These are phyloP conservation scores for Teunomyces kruisii DNA, from an alignment of 805 yeast genomes.

Conservation along the genomic window DNA sequence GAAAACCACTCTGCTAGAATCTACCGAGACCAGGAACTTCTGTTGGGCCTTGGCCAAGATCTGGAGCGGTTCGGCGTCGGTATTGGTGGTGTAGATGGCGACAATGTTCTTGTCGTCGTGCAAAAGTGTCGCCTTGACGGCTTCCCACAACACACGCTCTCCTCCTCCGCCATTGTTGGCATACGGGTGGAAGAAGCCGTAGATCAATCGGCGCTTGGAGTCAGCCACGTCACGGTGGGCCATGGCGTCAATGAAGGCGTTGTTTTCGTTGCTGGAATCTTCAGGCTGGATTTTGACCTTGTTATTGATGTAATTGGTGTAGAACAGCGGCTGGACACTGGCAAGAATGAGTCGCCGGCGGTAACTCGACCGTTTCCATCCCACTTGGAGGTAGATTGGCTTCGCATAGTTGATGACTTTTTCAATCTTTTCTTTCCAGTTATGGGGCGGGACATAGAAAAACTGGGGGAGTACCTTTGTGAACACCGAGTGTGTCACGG, in stretches of 20 bases:
- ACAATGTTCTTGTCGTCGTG: slow-evolving; percentile 51
- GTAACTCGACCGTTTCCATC: slow-evolving; percentile 37
- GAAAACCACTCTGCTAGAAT: slow-evolving; percentile 55
- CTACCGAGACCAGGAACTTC: slow-evolving; percentile 56
- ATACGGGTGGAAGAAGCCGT: slow-evolving; percentile 93
- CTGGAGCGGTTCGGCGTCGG: slow-evolving; percentile 44
- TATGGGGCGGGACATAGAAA: slow-evolving; percentile 38
- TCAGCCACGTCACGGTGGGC: slow-evolving; percentile 34
- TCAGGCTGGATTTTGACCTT: slow-evolving; percentile 32
- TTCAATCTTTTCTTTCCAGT: slow-evolving; percentile 36
- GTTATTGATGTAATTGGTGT: slow-evolving; percentile 38
- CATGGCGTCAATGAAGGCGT: slow-evolving; percentile 25
- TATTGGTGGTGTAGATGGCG: slow-evolving; percentile 72
- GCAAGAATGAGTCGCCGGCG: slow-evolving; percentile 39
- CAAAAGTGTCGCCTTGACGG: slow-evolving; percentile 67
- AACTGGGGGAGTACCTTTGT: slow-evolving; percentile 30
- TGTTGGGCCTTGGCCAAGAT: slow-evolving; percentile 52
- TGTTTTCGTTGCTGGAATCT: slow-evolving; percentile 23
- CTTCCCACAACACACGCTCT: slow-evolving; percentile 94
- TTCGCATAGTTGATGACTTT: slow-evolving; percentile 31
- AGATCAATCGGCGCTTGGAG: slow-evolving; percentile 44
- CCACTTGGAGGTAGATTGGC: slow-evolving; percentile 37
- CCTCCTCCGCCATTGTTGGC: slow-evolving; percentile 99
- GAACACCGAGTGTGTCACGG: slow-evolving; percentile 18
- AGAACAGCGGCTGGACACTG: slow-evolving; percentile 34